phyloP scores from a whole-genome alignment of 192 early-diverging fungal species.

The Linnemannia elongata region DNA sequence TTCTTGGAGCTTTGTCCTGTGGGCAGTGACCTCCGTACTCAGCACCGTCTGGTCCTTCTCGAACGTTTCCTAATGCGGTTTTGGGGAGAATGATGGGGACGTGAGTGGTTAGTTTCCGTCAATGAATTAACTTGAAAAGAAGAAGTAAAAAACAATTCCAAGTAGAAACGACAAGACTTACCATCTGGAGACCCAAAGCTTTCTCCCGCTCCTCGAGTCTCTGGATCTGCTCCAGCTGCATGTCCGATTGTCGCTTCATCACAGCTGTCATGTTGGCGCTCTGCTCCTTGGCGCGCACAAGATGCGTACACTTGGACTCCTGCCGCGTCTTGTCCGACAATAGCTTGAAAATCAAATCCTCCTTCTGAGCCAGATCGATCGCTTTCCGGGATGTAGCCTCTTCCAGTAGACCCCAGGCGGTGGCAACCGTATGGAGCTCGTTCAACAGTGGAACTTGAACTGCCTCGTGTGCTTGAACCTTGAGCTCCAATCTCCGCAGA shows the following conservation, averaged over 20 bases:
- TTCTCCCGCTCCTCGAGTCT: conserved; percentile 87
- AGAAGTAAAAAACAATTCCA: not conserved
- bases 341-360: conserved; percentile 82
- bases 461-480: conserved; percentile 60
- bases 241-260: conserved; percentile 81
- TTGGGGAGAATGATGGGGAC: not conserved
- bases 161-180: conserved; percentile 36
- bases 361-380: conserved; percentile 80
- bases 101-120: not conserved
- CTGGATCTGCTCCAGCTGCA: conserved; percentile 88
- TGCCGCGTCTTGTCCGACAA: conserved; percentile 89
- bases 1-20: conserved; percentile 70
- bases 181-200: conserved; percentile 74
- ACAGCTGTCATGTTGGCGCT: conserved; percentile 74
- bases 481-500: conserved; percentile 68
- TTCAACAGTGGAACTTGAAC: conserved; percentile 64
- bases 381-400: conserved; percentile 87
- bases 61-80: conserved; percentile 57
- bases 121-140: not conserved
- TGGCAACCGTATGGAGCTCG: conserved; percentile 76
- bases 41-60: conserved; percentile 76
- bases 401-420: conserved; percentile 84
- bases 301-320: conserved; percentile 83
- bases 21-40: conserved; percentile 60
- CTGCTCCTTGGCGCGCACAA: conserved; percentile 79